Base-by-base conservation (phyloP, 192 early-diverging fungal species). In the Entomortierella chlamydospora region DNA sequence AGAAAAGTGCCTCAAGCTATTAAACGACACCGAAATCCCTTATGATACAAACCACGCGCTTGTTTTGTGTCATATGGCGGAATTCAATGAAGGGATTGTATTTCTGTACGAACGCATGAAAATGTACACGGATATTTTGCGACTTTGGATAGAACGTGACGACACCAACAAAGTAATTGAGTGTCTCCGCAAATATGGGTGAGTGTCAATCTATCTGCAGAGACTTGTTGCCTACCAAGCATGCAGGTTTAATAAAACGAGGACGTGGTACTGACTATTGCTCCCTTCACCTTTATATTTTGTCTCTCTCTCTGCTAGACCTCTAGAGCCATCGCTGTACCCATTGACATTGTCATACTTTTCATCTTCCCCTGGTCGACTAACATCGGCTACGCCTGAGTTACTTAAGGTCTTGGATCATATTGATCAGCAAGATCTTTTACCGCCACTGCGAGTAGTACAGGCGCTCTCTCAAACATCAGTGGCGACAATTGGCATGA, bases 41-140 rank as follows among this genome's bases (percentile, higher is more conserved):
- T 95, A 97, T 67, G 97, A 99, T 83, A 87, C 92, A 61, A 96
- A 98, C 69, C 94, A 97, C 23, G 96, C 96, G 1, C 84, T 97
- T 55, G 91, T 98, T 9, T 85, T 99, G 8, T 98, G 97, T 66
- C 92, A 96, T 39, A 86, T 92, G 52, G 91, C 93, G 49, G 79
- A 90, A 0, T 99, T 98, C 80, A 88, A 90, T 53, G 91, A 92
- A 1, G 98, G 97, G 0, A 90, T 93, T 25, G 88, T 97, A 26
- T 96, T 92, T 73, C 84, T 99, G 23, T 95, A 97, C 63, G 92
- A 97, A 82, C 92, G 93, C 23, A 91, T 93, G 73, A 85, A 84
- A 6, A 90, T 96, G 87, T 93, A 90, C 43, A 83, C 86, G 0
- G 92, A 93, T 10, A 88, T 93, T 62, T 68, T 94, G 15, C 82